Base-by-base conservation (phyloP, 139 green algal genomes). In the Pleodorina starrii region DNA sequence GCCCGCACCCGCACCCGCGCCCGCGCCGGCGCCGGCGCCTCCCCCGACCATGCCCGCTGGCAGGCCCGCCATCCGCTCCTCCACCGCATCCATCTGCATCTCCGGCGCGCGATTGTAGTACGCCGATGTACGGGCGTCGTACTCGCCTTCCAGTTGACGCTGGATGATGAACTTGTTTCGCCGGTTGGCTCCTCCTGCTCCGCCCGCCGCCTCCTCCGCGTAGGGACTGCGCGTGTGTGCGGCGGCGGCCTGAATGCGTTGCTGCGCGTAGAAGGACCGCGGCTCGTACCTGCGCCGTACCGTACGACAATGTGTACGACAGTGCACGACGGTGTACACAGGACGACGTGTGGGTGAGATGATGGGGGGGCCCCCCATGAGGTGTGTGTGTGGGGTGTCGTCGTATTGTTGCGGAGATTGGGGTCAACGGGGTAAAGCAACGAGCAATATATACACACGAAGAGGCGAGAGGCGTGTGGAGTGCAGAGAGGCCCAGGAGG, bases 151-250 rank as follows among this genome's bases (percentile, higher is more conserved):
- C 42, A 87, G 60, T 42, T 87, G 81, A 4, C 81, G 43, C 43
- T 87, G 81, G n/a, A 87, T 68, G 81, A 87, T 87, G 81, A 87
- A 87, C 81, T 66, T 77, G 60, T 66, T 63, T 32, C 43, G 43
- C 60, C 43, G 0, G n/a, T n/a, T n/a, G n/a, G n/a, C n/a, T n/a
- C n/a, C n/a, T n/a, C n/a, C n/a, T n/a, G n/a, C n/a, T n/a, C n/a
- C n/a, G 40, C 38, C 57, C 16, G 5, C 75, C 29, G 51, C 50
- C 80, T 86, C 60, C 14, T 87, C 81, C 1, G 60, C 59, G 81
- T 78, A 63, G 29, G 60, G 43, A 42, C 60, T 87, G 63, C 40
- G 81, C 4, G 36, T 1, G 17, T 87, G 81, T 42, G 81, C n/a
- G 12, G 81, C 81, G 12, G 57, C 40, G 23, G 60, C 81, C 43